Base-by-base conservation (phyloP, 2,329 filamentous ascomycete genomes). In the Didymella arachidicola region DNA sequence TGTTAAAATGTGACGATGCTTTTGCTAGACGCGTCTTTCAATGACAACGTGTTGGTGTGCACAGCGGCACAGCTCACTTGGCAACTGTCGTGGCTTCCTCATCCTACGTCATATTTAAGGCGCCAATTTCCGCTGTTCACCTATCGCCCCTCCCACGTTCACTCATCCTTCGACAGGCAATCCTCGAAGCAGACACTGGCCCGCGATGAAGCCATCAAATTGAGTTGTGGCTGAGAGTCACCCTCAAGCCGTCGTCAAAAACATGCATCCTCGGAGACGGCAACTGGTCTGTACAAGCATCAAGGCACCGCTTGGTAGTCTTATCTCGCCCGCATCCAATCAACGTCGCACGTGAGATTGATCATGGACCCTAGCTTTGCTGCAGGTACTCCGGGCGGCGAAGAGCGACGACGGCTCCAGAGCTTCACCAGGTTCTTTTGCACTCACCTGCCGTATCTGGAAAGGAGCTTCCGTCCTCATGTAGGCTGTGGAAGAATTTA, bases 401-500 rank as follows among this genome's bases (percentile, higher is more conserved):
- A 59, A 47, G 39, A 59, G 57, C 57, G 57, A 59, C 41, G 57
- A 54, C 34, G 55, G 42, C 48, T 57, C 55, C 36, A 54, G 53
- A 46, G 53, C 53, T 51, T 41, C 46, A 34, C 53, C 38, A 46
- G 46, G 53, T 30, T 45, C 36, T 41, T 53, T 52, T 49, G 44
- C 45, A 58, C 43, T 56, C 57, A 75, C 74, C 74, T 77, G 67
- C 74, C 72, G 32, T 16, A 70, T 67, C 12, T 11, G 71, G 74
- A 50, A 73, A 72, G 60, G 71, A 72, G 65, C 66, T 69, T 65
- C 60, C 51, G 60, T 46, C 51, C 43, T 43, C 26, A 32, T 38
- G 55, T 59, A 53, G 39, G 22, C 50, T 51, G 56, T 55, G 49
- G 48, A 44, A 42, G 34, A 55, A 51, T 52, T 52, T 55, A 60